Evolutionary conservation across 352 stramenopile species (phyloP), one percentile per base, ranked within the genome.

Genomic region (Aphanomyces euteiches): DNA sequence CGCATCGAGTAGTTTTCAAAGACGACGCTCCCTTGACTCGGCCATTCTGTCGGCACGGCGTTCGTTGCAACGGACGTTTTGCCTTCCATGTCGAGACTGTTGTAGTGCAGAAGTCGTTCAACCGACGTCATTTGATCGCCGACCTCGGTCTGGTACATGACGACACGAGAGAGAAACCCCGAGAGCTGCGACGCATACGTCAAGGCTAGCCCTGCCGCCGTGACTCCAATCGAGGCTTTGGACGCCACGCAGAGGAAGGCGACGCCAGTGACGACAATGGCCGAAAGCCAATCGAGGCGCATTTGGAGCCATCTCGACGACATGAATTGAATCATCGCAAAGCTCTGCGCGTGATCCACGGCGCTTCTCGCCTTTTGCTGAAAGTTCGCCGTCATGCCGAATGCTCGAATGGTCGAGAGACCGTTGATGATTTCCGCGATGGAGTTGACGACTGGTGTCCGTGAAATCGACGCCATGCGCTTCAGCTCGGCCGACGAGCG

Each of bases 291-390:
- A 47, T 91, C 94, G 12, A 99, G 80, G 10, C 97, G 86, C 54
- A 99, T 84, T 5, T 89, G 93, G 7, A 99, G 78, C 96, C 96
- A 99, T 47, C 94, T 96, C 72, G 98, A 98, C 37, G 96, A 88
- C 21, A 88, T 71, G 72, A 96, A 96, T 17, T 93, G 84, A 8
- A 95, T 75, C 68, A 96, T 86, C 69, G 98, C 98, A 5, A 96
- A 95, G 57, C 79, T 79, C 1, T 83, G 85, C 75, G 91, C 90
- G 38, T 80, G 56, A 69, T 92, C 84, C 41, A 93, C 15, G 74
- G n/a, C 76, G 78, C 5, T 53, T 21, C 8, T 77, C 77, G 72
- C 89, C 76, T 19, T 72, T 69, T 3, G 67, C 37, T 28, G 8
- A 19, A 80, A 87, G n/a, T 77, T 70, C 0, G 63, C 40, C 7